These are phyloP conservation scores for Phytopythium helicoides DNA, from an alignment of 352 stramenopile species.

Conservation along the genomic window DNA sequence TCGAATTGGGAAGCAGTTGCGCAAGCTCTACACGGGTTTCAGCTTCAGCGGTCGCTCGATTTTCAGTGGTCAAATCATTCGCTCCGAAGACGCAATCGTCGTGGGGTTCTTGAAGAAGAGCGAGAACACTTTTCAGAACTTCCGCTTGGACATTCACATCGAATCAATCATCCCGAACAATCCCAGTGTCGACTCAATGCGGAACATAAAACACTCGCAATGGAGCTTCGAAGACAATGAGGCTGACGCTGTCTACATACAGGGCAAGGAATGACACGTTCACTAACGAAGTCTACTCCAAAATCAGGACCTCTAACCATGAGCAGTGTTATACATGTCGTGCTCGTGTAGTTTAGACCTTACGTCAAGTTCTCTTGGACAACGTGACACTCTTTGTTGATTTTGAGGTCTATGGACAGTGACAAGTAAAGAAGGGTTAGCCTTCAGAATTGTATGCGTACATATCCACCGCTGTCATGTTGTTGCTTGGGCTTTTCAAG, in stretches of 20 bases:
- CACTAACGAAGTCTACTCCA: no score
- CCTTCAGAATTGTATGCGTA: no score
- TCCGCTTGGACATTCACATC: conserved; percentile 10
- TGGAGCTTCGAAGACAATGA: conserved; percentile 9
- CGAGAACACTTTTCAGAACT: conserved; percentile 10
- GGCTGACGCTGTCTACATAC: background rate
- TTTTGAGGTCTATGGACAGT: no score
- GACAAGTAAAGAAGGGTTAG: no score
- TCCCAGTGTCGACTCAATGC: background rate
- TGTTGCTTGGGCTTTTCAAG: no score
- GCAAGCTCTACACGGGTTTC: conserved; percentile 1
- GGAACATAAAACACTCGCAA: conserved; percentile 6
- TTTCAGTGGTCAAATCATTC: conserved; percentile 6
- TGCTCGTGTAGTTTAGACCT: no score
- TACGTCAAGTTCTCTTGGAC: no score
- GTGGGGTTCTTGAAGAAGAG: conserved; percentile 8
- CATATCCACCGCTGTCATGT: no score
- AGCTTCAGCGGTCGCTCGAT: conserved; percentile 4
- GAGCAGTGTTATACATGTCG: no score
- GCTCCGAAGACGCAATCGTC: conserved; percentile 6
- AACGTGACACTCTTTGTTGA: no score
- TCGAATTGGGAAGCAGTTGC: background rate
- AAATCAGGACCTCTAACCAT: no score
- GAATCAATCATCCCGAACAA: conserved; percentile 9
- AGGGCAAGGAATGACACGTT: no score